Evolutionary conservation across 768 basidiomycete species (phyloP).

Genomic region (Antrodiella citrinella): DNA sequence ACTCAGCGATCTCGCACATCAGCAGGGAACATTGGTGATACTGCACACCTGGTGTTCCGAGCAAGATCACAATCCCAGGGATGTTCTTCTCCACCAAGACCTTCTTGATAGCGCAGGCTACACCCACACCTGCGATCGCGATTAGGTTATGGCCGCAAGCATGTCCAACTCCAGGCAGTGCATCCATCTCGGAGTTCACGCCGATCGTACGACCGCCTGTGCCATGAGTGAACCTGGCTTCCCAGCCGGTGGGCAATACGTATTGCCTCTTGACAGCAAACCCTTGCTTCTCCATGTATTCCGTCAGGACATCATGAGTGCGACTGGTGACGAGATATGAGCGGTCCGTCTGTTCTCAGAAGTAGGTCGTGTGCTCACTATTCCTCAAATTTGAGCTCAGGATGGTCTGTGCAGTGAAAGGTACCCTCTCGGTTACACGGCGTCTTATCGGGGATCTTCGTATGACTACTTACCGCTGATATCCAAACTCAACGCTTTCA

Average conservation of each 20-base stretch:
- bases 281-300: slow-evolving; percentile 58
- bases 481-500: slow-evolving; percentile 57
- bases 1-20: neutral
- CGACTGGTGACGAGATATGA: slow-evolving; percentile 42
- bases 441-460: no score
- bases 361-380: slow-evolving; percentile 29
- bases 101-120: slow-evolving; percentile 60
- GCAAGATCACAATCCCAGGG: slow-evolving; percentile 57
- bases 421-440: no score
- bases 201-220: slow-evolving; percentile 64
- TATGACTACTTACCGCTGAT: slow-evolving; percentile 70
- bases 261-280: slow-evolving; percentile 57
- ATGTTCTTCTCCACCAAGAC: slow-evolving; percentile 56
- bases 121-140: slow-evolving; percentile 65
- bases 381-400: slow-evolving; percentile 65
- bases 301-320: slow-evolving; percentile 64
- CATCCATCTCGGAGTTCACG: slow-evolving; percentile 67
- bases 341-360: neutral
- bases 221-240: slow-evolving; percentile 57
- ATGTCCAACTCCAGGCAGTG: slow-evolving; percentile 38
- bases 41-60: slow-evolving; percentile 66
- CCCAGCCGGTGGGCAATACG: slow-evolving; percentile 68
- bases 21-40: slow-evolving; percentile 1
- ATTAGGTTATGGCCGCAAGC: slow-evolving; percentile 84
- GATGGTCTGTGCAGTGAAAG: slow-evolving; percentile 39